Conservation (phyloP, 2,329 filamentous ascomycete species). For the Colletotrichum limetticola region DNA sequence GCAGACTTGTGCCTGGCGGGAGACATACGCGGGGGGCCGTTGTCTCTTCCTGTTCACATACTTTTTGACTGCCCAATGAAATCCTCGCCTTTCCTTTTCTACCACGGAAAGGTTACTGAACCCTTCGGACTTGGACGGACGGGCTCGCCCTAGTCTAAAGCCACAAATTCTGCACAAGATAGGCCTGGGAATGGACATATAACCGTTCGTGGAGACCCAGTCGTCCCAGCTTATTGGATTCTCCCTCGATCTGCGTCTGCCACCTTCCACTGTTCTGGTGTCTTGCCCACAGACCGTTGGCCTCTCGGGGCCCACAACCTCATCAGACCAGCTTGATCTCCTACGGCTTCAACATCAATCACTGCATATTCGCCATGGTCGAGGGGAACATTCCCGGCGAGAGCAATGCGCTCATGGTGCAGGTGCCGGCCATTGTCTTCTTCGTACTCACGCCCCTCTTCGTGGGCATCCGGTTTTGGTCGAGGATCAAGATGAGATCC, state of each 20-base stretch:
- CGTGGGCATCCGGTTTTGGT: conserved; percentile 51
- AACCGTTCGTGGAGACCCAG: conserved; percentile 5
- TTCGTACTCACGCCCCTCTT: conserved; percentile 54
- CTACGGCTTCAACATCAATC: neutral
- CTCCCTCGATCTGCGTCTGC: neutral
- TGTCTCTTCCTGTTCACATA: neutral
- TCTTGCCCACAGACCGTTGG: neutral
- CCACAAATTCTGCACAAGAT: neutral
- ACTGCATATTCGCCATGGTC: conserved; percentile 36
- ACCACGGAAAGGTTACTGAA: neutral
- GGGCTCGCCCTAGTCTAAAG: neutral
- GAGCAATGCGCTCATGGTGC: conserved; percentile 51
- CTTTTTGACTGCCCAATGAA: neutral
- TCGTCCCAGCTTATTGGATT: neutral
- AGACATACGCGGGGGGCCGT: neutral
- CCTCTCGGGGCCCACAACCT: neutral
- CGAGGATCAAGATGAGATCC: conserved; percentile 48
- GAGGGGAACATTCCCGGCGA: conserved; percentile 44
- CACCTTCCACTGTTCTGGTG: neutral
- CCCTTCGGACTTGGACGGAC: neutral
- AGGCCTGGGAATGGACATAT: conserved; percentile 19
- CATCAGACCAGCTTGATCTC: neutral
- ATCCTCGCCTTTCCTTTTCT: neutral
- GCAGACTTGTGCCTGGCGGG: conserved; percentile 13
- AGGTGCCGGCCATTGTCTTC: conserved; percentile 53